Base-by-base conservation (phyloP, 495 filamentous ascomycete species). In the Ramalina intermedia region DNA sequence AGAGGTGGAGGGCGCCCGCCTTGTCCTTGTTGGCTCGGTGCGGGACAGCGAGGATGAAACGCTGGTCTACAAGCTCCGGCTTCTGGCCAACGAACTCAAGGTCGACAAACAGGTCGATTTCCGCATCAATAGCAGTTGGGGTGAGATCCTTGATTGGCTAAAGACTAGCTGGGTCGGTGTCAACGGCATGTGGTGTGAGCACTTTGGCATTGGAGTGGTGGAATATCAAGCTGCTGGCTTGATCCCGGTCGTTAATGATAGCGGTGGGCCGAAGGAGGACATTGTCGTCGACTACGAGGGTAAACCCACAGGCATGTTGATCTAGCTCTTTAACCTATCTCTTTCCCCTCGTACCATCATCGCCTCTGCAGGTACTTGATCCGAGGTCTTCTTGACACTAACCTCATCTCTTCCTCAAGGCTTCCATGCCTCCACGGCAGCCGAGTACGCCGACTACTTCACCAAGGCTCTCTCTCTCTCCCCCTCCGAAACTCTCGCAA, bases 181-280 rank as follows among this genome's bases (percentile, higher is more conserved):
- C 3, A 98, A 98, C 58, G 88, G 80, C 48, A 98, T 98, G 91
- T 98, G 93, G 91, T 96, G 95, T 60, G 91, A 98, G 66, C 91
- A 98, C 65, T 98, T 96, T 59, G 93, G 91, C 16, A 98, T 98
- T 53, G 91, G 91, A 5, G 89, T 96, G 16, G 91, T 98, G 6
- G 91, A 98, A 67, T 98, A 98, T 60, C 91, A 94, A 63, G 91
- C 91, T 7, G 93, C 91, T 0, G 91, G 91, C 0, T 67, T 98
- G 33, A 84, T 98, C 46, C 76, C 79, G 37, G 88, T 98, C 0
- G 93, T 96, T 5, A 87, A 96, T 57, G 74, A 94, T 59, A 85
- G 80, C 16, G 91, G 93, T 7, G 91, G 91, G 3, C 91, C 91
- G 9, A 90, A 89, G 62, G 60, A 83, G 55, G 93, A 98, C 62